phyloP scores from a whole-genome alignment of 805 yeast genomes.

The Saccharomycodes ludwigii region DNA sequence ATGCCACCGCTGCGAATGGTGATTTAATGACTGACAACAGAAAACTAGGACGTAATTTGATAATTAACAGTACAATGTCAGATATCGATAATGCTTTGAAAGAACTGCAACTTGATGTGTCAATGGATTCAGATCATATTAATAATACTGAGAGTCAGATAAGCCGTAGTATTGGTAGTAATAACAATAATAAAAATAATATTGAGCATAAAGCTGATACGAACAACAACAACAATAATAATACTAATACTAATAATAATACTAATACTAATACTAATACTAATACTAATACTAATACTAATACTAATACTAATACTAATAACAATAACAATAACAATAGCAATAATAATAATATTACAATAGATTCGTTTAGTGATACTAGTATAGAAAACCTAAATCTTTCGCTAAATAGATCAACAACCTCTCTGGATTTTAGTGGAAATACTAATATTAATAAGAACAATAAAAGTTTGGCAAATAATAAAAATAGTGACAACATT shows the following conservation, averaged over 20 bases:
- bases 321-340: no score
- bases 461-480: constrained; percentile 9
- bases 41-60: constrained; percentile 15
- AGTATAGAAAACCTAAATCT: constrained; percentile 12
- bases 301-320: no score
- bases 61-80: constrained; percentile 43
- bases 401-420: constrained; percentile 6
- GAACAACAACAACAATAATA: not conserved
- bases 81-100: constrained; percentile 66
- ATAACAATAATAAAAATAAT: no score
- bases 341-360: no score
- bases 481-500: constrained; percentile 9
- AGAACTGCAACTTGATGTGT: constrained; percentile 35
- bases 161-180: no score
- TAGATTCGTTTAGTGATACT: constrained; percentile 2
- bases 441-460: constrained; percentile 6
- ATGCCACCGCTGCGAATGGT: not conserved
- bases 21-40: not conserved
- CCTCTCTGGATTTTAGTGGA: not conserved
- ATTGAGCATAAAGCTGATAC: no score
- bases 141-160: no score
- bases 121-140: no score
- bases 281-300: constrained; percentile 4
- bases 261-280: constrained; percentile 1
- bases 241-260: no score